Percentiles rank a stretch among this genome's conserved stretches.
Evolutionary conservation across 2,329 filamentous ascomycete species (phyloP).

Genomic region (Dichotomopilus funicola): DNA sequence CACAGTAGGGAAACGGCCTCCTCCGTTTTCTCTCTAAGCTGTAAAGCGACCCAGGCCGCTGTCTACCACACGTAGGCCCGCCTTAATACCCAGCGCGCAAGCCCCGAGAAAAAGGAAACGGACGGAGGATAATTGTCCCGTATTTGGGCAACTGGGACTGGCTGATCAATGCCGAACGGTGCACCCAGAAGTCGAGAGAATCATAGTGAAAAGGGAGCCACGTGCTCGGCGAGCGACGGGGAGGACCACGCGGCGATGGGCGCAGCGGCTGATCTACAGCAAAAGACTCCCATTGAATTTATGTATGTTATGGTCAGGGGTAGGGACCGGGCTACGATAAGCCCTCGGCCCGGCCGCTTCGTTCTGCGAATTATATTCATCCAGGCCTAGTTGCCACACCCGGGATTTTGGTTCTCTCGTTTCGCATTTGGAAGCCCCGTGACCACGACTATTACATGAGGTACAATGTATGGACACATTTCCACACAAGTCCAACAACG

Average conservation of each 20-base stretch:
- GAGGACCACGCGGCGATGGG: not conserved
- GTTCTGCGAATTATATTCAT: not conserved
- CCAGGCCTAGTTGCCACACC: not conserved
- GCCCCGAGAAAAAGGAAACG: conserved; percentile 9
- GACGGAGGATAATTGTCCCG: conserved; percentile 6
- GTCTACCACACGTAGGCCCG: not conserved
- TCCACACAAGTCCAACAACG: too few species aligned
- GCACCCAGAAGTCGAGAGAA: not conserved
- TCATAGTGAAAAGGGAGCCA: not conserved
- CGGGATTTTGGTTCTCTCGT: not conserved
- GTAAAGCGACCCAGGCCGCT: conserved; percentile 8
- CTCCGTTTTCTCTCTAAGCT: conserved; percentile 23
- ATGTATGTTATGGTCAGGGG: not conserved
- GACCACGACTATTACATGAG: not conserved
- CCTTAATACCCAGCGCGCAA: conserved; percentile 2
- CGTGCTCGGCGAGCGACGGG: not conserved
- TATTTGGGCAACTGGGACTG: not conserved
- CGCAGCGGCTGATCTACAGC: not conserved
- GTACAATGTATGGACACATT: not conserved
- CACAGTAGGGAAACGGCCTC: conserved; percentile 57
- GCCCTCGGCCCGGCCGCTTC: not conserved
- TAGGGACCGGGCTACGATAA: not conserved
- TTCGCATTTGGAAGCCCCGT: too few species aligned
- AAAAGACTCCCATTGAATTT: not conserved
- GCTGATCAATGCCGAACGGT: conserved; percentile 1